Evolutionary conservation across 768 basidiomycete species (phyloP), one percentile per base, ranked within the genome.

Genomic region (Filobasidium wieringae): DNA sequence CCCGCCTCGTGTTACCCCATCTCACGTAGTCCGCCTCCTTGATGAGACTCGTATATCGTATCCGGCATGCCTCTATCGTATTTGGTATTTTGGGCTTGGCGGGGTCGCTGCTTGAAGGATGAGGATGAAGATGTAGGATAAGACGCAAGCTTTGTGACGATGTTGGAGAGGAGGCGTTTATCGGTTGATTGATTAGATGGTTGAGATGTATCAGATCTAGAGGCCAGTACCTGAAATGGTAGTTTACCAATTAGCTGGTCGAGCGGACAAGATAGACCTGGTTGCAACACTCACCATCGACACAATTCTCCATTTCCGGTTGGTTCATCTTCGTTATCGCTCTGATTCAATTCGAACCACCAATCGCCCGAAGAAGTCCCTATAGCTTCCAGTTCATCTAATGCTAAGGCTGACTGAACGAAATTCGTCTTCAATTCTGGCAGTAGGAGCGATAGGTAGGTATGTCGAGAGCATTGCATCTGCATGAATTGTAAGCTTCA

Each of bases 1-100:
- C 88, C 33, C 90, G 81, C 69, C 89, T 88, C 19, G 89, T 92
- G 74, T 86, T 95, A 1, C 95, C 88, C 90, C 91, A 97, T 47
- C 93, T 80, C 47, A 95, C 83, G 69, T 95, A 96, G 72, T 99
- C 95, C 0, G 89, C 92, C 72, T 99, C 93, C 68, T 97, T 95
- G 41, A 93, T 74, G 69, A 92, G 87, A 7, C 88, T 88, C 86
- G 97, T 91, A 72, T 89, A 99, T 2, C 87, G 84, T 63, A 87
- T 85, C 70, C 92, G 91, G 77, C 89, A 91, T 6, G 87, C 79
- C 51, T 99, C 93, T 22, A 84, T 76, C 56, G 81, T 82, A 22
- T 56, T 56, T 32, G 58, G 41, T 7, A 59, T 14, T 19, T 41
- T 40, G 19, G 41, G 3, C 17, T 33, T 27, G 7, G 40, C 17